Evolutionary conservation across 2,329 filamentous ascomycete genomes (phyloP).

Genomic region (Diplodia mutila): DNA sequence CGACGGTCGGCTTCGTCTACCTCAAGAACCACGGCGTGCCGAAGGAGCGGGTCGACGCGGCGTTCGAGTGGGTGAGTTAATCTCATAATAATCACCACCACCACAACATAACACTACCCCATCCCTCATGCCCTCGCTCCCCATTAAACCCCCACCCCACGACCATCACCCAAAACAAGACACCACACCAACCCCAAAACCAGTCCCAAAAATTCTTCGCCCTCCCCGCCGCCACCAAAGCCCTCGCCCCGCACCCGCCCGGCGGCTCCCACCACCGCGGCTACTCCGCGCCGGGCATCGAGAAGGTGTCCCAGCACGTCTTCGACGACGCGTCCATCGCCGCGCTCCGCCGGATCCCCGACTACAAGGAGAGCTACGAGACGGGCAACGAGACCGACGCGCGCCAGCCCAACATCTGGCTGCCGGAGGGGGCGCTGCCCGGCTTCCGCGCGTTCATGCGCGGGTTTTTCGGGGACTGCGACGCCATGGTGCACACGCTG

Average conservation of each 20-base stretch:
- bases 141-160: too few species aligned
- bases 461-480: slow-evolving; percentile 32
- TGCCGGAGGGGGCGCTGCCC: slow-evolving; percentile 42
- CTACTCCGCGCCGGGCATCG: slow-evolving; percentile 43
- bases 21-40: slow-evolving; percentile 45
- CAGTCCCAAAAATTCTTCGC: slow-evolving; percentile 44
- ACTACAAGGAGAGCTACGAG: slow-evolving; percentile 43
- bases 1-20: slow-evolving; percentile 47
- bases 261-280: slow-evolving; percentile 45
- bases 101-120: not conserved
- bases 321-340: slow-evolving; percentile 32
- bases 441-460: slow-evolving; percentile 42
- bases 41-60: slow-evolving; percentile 35
- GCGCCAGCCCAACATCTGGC: slow-evolving; percentile 48
- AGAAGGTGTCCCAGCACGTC: slow-evolving; percentile 42
- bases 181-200: not conserved
- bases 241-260: slow-evolving; percentile 45
- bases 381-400: slow-evolving; percentile 36
- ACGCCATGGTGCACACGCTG: slow-evolving; percentile 32
- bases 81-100: not conserved
- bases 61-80: slow-evolving; percentile 36
- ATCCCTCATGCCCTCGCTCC: not conserved
- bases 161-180: too few species aligned
- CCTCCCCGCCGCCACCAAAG: slow-evolving; percentile 41
- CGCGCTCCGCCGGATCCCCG: slow-evolving; percentile 33